Evolutionary conservation across 1,284 basidiomycete species (phyloP).

Genomic region (Takashimella koratensis): DNA sequence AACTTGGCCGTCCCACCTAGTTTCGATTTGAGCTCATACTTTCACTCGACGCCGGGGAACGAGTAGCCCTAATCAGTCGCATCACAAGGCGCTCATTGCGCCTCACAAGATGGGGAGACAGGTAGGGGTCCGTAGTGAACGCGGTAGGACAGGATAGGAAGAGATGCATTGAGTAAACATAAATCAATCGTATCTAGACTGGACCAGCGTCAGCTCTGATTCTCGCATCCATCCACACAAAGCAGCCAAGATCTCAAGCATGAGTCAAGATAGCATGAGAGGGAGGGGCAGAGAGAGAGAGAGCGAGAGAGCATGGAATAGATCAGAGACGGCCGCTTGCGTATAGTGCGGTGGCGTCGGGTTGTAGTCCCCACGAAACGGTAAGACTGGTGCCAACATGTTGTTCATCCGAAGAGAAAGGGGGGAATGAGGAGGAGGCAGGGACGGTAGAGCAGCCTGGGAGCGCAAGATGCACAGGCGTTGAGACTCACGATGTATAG

Average conservation of each 20-base stretch:
- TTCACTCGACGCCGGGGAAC: too few relatives aligned
- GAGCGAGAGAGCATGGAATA: not conserved
- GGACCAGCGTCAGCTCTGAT: not conserved
- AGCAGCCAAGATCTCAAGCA: too few relatives aligned
- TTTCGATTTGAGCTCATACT: too few relatives aligned
- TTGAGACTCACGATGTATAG: not conserved
- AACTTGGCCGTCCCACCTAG: too few relatives aligned
- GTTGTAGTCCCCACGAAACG: slow-evolving; percentile 28
- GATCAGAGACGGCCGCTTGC: slow-evolving; percentile 33
- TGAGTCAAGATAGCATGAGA: too few relatives aligned
- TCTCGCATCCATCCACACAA: not conserved
- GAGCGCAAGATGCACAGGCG: not conserved
- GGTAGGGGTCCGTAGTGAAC: too few relatives aligned
- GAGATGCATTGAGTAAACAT: too few relatives aligned
- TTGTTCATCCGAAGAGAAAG: slow-evolving; percentile 28
- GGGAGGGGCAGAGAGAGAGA: not conserved
- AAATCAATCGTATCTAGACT: too few relatives aligned
- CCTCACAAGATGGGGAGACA: too few relatives aligned
- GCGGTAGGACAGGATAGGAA: too few relatives aligned
- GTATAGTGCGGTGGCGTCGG: slow-evolving; percentile 25
- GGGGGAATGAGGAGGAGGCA: not conserved
- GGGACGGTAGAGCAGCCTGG: not conserved
- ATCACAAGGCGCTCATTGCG: too few relatives aligned
- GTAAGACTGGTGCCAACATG: slow-evolving; percentile 47
- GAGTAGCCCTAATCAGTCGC: too few relatives aligned